Evolutionary conservation across 257 asterid genomes (phyloP).

Genomic region (Marsdenia floribunda): DNA sequence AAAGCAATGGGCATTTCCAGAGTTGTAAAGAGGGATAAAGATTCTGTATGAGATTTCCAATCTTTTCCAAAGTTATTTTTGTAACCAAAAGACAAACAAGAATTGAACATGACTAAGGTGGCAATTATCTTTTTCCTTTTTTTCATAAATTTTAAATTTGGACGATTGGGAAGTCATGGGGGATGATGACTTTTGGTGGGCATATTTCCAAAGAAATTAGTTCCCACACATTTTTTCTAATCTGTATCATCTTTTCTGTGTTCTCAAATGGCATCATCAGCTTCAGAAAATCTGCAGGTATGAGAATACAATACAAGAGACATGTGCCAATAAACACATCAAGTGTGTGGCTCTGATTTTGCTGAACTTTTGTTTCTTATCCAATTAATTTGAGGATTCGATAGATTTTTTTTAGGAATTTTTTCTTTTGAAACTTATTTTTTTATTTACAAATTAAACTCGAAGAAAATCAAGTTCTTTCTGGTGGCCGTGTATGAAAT

Average conservation of each 20-base stretch:
- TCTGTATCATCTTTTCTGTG: no score
- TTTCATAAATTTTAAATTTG: no score
- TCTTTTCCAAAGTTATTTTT: neutral
- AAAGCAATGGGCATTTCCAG: neutral
- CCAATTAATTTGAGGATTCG: neutral
- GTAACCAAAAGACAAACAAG: no score
- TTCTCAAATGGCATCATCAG: neutral
- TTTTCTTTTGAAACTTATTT: no score
- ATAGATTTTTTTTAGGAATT: no score
- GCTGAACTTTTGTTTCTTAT: neutral
- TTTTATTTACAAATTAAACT: no score
- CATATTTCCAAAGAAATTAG: constrained; percentile 6
- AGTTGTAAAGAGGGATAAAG: neutral
- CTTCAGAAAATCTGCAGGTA: neutral
- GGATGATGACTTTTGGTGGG: neutral
- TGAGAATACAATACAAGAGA: neutral
- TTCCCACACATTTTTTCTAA: neutral
- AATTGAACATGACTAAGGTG: neutral
- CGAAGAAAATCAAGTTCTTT: no score
- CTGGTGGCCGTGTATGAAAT: no score
- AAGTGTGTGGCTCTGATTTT: neutral
- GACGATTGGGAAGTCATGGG: constrained; percentile 16
- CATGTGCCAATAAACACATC: neutral
- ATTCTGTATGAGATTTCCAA: neutral
- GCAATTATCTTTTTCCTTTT: no score